A percentile compares a stretch with the other conserved stretches of the same genome.
These are phyloP conservation scores for Fusarium piperis DNA, from an alignment of 2,329 filamentous ascomycete species.

Conservation along the genomic window DNA sequence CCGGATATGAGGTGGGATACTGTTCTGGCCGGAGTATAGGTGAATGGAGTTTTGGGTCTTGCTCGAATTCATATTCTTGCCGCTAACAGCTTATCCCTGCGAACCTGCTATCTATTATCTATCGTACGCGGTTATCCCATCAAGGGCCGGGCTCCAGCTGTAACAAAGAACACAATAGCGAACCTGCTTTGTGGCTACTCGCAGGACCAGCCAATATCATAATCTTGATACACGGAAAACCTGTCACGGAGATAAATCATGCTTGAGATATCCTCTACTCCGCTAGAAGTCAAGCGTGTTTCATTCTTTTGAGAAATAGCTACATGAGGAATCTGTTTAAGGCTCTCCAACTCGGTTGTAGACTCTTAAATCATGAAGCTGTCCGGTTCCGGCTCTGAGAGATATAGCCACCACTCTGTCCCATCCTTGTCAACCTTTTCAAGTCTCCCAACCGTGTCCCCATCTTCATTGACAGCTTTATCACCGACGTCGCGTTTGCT, in stretches of 20 bases:
- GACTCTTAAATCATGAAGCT: not conserved
- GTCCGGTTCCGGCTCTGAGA: not conserved
- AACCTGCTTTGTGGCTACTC: too few relatives aligned
- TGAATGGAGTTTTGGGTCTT: not conserved
- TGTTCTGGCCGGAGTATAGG: not conserved
- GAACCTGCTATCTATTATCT: too few relatives aligned
- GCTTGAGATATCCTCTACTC: not conserved
- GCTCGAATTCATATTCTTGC: not conserved
- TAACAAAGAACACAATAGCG: too few relatives aligned
- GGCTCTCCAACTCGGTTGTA: not conserved
- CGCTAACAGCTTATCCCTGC: not conserved
- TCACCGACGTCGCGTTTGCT: slow-evolving; percentile 19
- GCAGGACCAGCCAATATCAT: too few relatives aligned
- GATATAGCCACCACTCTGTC: slow-evolving; percentile 19
- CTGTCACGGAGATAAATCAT: not conserved
- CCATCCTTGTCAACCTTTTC: slow-evolving; percentile 15
- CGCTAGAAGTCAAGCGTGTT: not conserved
- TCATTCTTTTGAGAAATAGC: not conserved
- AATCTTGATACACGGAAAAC: too few relatives aligned
- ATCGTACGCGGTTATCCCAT: too few relatives aligned
- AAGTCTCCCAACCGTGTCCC: slow-evolving; percentile 27
- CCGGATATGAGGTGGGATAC: not conserved
- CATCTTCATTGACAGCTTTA: slow-evolving; percentile 20
- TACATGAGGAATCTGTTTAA: not conserved
- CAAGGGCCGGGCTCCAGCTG: too few relatives aligned